These are phyloP conservation scores for Apiospora malaysiana DNA, from an alignment of 2,329 filamentous ascomycete genomes.

Conservation along the genomic window DNA sequence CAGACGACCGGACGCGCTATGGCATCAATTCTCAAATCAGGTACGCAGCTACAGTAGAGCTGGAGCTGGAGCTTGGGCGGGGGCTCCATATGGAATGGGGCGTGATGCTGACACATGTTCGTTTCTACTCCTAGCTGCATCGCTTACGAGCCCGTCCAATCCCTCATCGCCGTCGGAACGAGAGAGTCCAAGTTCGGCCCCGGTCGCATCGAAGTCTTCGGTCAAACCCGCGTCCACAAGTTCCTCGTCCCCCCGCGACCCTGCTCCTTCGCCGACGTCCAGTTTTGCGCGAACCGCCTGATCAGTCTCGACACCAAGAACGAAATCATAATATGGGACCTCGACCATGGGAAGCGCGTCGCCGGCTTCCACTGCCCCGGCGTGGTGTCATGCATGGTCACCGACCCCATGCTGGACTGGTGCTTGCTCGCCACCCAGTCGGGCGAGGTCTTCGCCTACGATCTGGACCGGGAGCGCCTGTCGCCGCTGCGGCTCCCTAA, in stretches of 20 bases:
- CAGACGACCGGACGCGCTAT: conserved; percentile 84
- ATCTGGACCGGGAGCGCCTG: conserved; percentile 81
- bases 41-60: conserved; percentile 42
- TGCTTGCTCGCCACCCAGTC: conserved; percentile 82
- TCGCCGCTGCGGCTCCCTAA: conserved; percentile 84
- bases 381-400: conserved; percentile 73
- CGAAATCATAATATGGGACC: conserved; percentile 83
- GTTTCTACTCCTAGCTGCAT: conserved; percentile 65
- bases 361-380: conserved; percentile 79
- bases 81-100: background rate
- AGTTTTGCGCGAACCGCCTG: conserved; percentile 87
- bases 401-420: conserved; percentile 93
- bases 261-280: conserved; percentile 76
- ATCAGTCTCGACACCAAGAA: conserved; percentile 85
- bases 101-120: background rate
- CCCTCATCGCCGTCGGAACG: conserved; percentile 89
- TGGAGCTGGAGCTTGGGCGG: background rate
- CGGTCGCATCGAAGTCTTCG: conserved; percentile 89
- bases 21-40: conserved; percentile 80
- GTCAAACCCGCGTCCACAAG: conserved; percentile 79
- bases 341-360: conserved; percentile 71
- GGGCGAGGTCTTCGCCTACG: conserved; percentile 90
- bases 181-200: conserved; percentile 84
- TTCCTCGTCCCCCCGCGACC: conserved; percentile 73
- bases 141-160: conserved; percentile 93